Conservation (phyloP, 1,284 basidiomycete genomes). For the Apiotrichum siamense region DNA sequence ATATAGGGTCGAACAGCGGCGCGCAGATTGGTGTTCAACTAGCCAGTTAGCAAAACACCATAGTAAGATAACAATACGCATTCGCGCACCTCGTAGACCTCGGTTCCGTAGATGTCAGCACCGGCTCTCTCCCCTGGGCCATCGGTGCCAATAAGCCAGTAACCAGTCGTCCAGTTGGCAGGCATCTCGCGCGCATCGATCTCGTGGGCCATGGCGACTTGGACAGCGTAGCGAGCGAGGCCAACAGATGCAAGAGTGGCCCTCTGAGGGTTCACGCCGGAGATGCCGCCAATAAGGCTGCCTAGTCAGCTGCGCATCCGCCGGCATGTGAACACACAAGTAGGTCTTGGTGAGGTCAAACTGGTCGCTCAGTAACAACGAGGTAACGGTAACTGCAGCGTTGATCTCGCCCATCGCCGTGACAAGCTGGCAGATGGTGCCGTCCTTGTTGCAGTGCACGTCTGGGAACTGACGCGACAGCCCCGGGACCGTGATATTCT, state of each 20-base stretch:
- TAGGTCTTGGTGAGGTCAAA: conserved; percentile 53
- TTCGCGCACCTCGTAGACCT: conserved; percentile 48
- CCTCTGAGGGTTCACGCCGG: conserved; percentile 49
- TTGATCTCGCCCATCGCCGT: conserved; percentile 52
- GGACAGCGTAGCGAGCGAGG: conserved; percentile 51
- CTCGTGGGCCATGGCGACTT: conserved; percentile 52
- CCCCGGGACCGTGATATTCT: conserved; percentile 49
- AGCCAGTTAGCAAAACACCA: too few species aligned
- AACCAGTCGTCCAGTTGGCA: conserved; percentile 49
- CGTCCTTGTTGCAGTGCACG: conserved; percentile 48
- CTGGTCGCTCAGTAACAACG: conserved; percentile 29
- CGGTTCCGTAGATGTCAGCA: conserved; percentile 50
- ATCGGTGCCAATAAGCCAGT: conserved; percentile 41
- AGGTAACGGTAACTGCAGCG: conserved; percentile 48
- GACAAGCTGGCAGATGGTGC: conserved; percentile 47
- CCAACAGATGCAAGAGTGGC: conserved; percentile 51
- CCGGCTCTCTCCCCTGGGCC: conserved; percentile 37
- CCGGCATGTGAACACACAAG: conserved; percentile 38
- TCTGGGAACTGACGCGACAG: conserved; percentile 51
- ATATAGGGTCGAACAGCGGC: conserved; percentile 45
- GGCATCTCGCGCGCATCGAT: conserved; percentile 52
- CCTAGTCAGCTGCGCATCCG: not conserved
- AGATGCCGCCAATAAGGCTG: conserved; percentile 50
- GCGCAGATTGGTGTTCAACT: conserved; percentile 51
- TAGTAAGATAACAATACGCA: too few species aligned